Percentiles rank a stretch among this genome's conserved stretches.
Conservation (phyloP, 169 alveolate genomes). For the Sarcocystis neurona region DNA sequence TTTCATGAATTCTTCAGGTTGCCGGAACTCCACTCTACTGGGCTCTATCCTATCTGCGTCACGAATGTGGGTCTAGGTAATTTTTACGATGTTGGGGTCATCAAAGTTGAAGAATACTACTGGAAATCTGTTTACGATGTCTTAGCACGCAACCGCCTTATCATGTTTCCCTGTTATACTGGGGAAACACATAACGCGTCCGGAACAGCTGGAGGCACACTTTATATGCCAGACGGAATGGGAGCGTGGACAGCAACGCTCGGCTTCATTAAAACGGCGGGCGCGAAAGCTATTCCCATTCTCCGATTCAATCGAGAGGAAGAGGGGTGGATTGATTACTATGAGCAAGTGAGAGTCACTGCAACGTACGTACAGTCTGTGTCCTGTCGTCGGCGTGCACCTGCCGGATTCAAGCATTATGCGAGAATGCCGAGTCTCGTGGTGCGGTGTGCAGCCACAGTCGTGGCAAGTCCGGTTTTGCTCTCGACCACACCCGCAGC, state of each 20-base stretch:
- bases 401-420: too few species aligned
- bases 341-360: neutral
- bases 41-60: slow-evolving; percentile 51
- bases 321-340: neutral
- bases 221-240: slow-evolving; percentile 63
- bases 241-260: slow-evolving; percentile 54
- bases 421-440: too few species aligned
- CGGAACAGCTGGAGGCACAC: slow-evolving; percentile 24
- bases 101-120: slow-evolving; percentile 20
- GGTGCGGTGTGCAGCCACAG: too few species aligned
- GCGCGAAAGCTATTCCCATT: neutral
- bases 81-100: slow-evolving; percentile 56
- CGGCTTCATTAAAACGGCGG: neutral
- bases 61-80: neutral
- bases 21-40: neutral
- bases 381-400: neutral
- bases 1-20: neutral
- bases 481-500: too few species aligned
- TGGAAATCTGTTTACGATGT: slow-evolving; percentile 53
- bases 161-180: slow-evolving; percentile 53
- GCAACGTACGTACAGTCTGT: too few species aligned
- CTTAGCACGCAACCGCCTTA: slow-evolving; percentile 32
- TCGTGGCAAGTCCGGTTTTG: too few species aligned
- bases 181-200: neutral
- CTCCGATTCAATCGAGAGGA: neutral